Evolutionary conservation across 371 early-diverging fungal genomes (phyloP).

Genomic region (Mortierella sp.): DNA sequence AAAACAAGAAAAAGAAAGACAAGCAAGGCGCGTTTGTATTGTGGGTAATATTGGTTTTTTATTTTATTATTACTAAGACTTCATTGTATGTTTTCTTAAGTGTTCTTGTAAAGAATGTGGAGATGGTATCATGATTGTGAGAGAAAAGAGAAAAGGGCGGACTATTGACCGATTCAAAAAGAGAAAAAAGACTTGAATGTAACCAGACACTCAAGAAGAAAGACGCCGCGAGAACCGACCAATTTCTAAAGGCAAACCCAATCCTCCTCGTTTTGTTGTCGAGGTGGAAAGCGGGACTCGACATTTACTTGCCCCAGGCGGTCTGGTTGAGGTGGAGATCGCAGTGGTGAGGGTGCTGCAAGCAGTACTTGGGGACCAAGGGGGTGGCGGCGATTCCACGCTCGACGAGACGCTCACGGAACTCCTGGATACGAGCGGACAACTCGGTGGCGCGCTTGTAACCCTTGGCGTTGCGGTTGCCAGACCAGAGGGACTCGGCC

Average conservation of each 20-base stretch:
- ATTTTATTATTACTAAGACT: slow-evolving; percentile 18
- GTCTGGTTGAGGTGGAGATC: slow-evolving; percentile 52
- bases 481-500: slow-evolving; percentile 84
- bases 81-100: not conserved
- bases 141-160: not conserved
- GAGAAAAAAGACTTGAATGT: slow-evolving; percentile 4
- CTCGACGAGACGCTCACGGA: slow-evolving; percentile 76
- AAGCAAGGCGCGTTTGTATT: not conserved
- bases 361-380: slow-evolving; percentile 58
- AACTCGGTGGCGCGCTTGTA: slow-evolving; percentile 71
- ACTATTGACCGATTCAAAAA: not conserved
- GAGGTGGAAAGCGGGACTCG: not conserved
- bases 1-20: not conserved
- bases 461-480: slow-evolving; percentile 68
- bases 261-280: not conserved
- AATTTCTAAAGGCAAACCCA: not conserved
- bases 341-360: slow-evolving; percentile 56
- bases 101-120: slow-evolving; percentile 3
- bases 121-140: slow-evolving; percentile 23
- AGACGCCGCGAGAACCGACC: not conserved
- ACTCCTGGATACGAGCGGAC: slow-evolving; percentile 77
- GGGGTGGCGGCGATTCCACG: slow-evolving; percentile 45
- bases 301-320: slow-evolving; percentile 42
- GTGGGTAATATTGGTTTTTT: not conserved
- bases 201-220: slow-evolving; percentile 29